phyloP scores from a whole-genome alignment of 192 early-diverging fungal genomes.

The Phycomyces blakesleeanus region DNA sequence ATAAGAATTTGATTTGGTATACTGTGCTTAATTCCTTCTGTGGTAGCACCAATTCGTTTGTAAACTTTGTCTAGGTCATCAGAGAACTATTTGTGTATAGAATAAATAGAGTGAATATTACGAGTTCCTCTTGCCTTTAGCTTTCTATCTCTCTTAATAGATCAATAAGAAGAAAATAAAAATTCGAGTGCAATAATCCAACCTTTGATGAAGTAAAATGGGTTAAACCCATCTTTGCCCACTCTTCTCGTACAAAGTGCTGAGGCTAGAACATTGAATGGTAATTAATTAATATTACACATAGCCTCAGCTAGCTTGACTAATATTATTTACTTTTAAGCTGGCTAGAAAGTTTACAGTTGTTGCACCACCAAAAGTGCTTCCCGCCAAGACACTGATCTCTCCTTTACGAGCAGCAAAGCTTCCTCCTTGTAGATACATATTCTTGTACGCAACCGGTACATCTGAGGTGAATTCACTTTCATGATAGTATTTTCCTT shows the following conservation, averaged over 20 bases:
- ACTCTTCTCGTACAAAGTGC: constrained; percentile 66
- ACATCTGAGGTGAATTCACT: constrained; percentile 50
- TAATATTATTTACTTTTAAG: no score
- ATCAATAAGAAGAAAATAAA: no score
- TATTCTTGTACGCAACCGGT: constrained; percentile 33
- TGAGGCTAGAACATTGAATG: constrained; percentile 39
- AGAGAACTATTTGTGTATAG: constrained; percentile 36
- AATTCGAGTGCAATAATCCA: no score
- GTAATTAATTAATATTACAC: no score
- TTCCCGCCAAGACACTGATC: constrained; percentile 52
- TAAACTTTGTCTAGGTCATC: constrained; percentile 52
- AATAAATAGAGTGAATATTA: no score
- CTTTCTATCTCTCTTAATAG: no score
- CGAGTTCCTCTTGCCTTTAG: no score
- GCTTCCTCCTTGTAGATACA: constrained; percentile 49
- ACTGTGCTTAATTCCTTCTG: constrained; percentile 57
- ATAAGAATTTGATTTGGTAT: constrained; percentile 55
- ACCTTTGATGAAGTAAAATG: constrained; percentile 52
- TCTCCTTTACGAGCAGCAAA: constrained; percentile 48
- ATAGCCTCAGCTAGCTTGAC: no score
- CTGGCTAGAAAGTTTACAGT: constrained; percentile 53
- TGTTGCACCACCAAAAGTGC: constrained; percentile 70
- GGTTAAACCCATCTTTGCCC: constrained; percentile 60
- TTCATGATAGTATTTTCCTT: constrained; percentile 57
- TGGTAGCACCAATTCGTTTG: constrained; percentile 52